These are phyloP conservation scores for Cytospora piceae DNA, from an alignment of 2,329 filamentous ascomycete genomes.

Conservation along the genomic window DNA sequence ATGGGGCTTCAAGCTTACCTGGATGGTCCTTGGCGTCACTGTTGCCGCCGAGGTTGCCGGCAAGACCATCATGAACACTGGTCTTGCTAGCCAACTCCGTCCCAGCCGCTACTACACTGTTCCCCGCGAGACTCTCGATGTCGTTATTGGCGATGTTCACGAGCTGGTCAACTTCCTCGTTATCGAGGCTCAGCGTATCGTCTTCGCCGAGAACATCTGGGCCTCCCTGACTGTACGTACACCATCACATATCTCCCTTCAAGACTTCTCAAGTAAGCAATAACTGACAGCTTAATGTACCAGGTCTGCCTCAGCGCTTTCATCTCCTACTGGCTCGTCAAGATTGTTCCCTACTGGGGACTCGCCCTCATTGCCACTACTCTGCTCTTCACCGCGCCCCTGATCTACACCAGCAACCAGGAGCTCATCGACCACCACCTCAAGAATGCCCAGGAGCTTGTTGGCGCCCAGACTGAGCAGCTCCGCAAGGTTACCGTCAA, in stretches of 20 bases:
- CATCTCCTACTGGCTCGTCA: slow-evolving; percentile 69
- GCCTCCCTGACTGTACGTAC: slow-evolving; percentile 62
- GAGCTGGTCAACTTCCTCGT: slow-evolving; percentile 74
- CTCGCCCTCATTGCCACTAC: slow-evolving; percentile 64
- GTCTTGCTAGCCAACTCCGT: slow-evolving; percentile 67
- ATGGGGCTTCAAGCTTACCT: slow-evolving; percentile 68
- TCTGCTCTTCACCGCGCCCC: slow-evolving; percentile 62
- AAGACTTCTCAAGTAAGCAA: slow-evolving; percentile 12
- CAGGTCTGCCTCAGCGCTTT: slow-evolving; percentile 65
- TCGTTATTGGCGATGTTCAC: slow-evolving; percentile 64
- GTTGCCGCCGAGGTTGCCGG: slow-evolving; percentile 64
- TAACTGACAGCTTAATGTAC: slow-evolving; percentile 19
- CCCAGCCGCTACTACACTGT: slow-evolving; percentile 71
- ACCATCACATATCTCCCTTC: slow-evolving; percentile 25
- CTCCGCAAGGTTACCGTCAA: slow-evolving; percentile 64
- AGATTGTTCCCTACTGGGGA: slow-evolving; percentile 72
- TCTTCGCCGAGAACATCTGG: slow-evolving; percentile 69
- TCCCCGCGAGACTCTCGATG: slow-evolving; percentile 64
- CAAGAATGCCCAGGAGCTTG: slow-evolving; percentile 58
- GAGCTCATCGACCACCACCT: slow-evolving; percentile 70
- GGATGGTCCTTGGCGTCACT: slow-evolving; percentile 63
- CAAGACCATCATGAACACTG: slow-evolving; percentile 63
- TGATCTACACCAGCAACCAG: slow-evolving; percentile 69
- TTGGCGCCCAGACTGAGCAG: slow-evolving; percentile 66
- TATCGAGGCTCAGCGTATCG: slow-evolving; percentile 69